Percentiles rank a stretch among this genome's conserved stretches.
Conservation (phyloP, 2,329 filamentous ascomycete species). For the Didymella pomorum region DNA sequence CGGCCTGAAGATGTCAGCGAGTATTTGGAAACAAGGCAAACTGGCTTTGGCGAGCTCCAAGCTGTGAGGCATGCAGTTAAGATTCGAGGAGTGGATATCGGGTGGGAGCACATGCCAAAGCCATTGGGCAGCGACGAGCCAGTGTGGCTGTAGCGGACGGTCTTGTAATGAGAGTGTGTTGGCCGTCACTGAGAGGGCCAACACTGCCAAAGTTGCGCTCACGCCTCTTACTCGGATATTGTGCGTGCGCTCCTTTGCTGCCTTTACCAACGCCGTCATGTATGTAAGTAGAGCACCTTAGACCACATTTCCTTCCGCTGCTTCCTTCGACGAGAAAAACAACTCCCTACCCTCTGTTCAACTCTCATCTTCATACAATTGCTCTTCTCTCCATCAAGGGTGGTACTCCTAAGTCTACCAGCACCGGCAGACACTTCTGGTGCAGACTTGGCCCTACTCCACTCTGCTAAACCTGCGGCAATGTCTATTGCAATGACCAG, state of each 20-base stretch:
- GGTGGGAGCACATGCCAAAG: slow-evolving; percentile 63
- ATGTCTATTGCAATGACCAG: not conserved
- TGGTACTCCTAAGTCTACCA: not conserved
- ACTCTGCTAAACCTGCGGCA: not conserved
- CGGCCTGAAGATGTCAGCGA: slow-evolving; percentile 40
- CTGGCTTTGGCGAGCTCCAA: slow-evolving; percentile 57
- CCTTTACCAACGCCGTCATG: not conserved
- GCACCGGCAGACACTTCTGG: not conserved
- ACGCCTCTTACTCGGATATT: no score
- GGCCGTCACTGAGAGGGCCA: no score
- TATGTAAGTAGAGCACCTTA: not conserved
- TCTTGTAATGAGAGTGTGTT: not conserved
- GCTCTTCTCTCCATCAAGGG: not conserved
- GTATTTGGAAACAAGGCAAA: slow-evolving; percentile 57
- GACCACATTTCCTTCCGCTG: not conserved
- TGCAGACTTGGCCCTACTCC: not conserved
- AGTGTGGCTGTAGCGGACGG: slow-evolving; percentile 44
- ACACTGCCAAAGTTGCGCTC: not conserved
- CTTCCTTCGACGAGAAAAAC: not conserved
- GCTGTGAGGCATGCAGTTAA: slow-evolving; percentile 59
- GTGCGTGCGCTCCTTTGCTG: not conserved
- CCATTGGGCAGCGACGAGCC: slow-evolving; percentile 58
- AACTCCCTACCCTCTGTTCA: not conserved
- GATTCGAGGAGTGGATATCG: slow-evolving; percentile 56
- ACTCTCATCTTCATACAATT: not conserved